A percentile compares a stretch with the other conserved stretches of the same genome.
These are phyloP conservation scores for Trichoderma afroharzianum DNA, from an alignment of 2,329 filamentous ascomycete species.

Conservation along the genomic window DNA sequence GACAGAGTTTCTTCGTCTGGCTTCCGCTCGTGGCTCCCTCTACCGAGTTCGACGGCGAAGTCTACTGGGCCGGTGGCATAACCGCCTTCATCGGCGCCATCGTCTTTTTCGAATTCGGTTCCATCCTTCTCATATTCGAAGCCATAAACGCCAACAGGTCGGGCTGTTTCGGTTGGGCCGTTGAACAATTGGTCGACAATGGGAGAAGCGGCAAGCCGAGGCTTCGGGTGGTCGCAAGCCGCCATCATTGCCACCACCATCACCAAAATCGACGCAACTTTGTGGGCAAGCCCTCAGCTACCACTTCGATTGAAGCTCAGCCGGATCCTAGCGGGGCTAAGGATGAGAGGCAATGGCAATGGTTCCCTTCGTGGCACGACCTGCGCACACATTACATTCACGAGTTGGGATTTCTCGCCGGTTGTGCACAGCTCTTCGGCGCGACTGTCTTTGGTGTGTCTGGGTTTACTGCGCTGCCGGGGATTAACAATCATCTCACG, in stretches of 20 bases:
- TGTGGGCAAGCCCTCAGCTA: constrained; percentile 14
- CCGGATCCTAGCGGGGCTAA: neutral
- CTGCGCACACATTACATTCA: constrained; percentile 57
- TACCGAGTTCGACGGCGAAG: constrained; percentile 53
- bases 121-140: constrained; percentile 60
- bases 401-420: constrained; percentile 60
- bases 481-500: constrained; percentile 43
- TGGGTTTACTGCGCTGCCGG: constrained; percentile 58
- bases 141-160: constrained; percentile 64
- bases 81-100: constrained; percentile 65
- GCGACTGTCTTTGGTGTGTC: constrained; percentile 62
- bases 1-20: constrained; percentile 61
- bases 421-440: constrained; percentile 50
- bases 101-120: constrained; percentile 59
- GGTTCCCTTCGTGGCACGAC: constrained; percentile 57
- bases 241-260: constrained; percentile 26
- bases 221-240: constrained; percentile 10
- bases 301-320: neutral
- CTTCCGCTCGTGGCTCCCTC: constrained; percentile 53
- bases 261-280: constrained; percentile 26
- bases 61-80: constrained; percentile 53
- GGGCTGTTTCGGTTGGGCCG: constrained; percentile 66
- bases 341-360: constrained; percentile 46
- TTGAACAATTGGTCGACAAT: constrained; percentile 47
- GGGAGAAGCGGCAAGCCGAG: constrained; percentile 6